Base-by-base conservation (phyloP, 805 yeast genomes). In the Starmerella floricola region DNA sequence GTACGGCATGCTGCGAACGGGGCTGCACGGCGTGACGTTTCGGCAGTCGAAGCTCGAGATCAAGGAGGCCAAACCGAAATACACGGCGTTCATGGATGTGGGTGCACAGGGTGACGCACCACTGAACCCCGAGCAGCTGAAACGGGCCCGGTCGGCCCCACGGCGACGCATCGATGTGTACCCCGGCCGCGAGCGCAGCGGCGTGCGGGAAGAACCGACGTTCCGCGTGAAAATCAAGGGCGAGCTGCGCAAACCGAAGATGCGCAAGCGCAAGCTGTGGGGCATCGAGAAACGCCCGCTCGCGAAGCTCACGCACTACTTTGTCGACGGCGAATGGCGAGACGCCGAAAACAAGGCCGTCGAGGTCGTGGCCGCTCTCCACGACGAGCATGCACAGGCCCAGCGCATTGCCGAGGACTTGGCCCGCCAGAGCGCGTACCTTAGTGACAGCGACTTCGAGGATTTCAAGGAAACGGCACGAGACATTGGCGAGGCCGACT, bases 191-290 rank as follows among this genome's bases (percentile, higher is more conserved):
- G 55, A 69, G 47, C 70, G 95, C 52, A 65, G 57, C 23, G 65
- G 73, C 0, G 64, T 68, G 45, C 67, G 70, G 30, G 69, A 70
- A 42, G 64, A 42, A 40, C 72, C 78, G 49, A 78, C 93, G 0
- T 66, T 83, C 48, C 69, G 96, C 51, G 69, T 79, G 2, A 43
- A 44, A 40, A 46, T 67, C 65, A 46, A 68, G 72, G 45, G 74
- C 71, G 53, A 84, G 78, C 6, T 71, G 62, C 35, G 61, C 74
- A 40, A 76, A 73, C 59, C 80, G 43, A 73, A 73, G 52, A 66
- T 78, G 50, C 71, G 70, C 52, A 85, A 86, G 62, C 74, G 78
- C 26, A 86, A 86, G 57, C 68, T 91, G 31, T 88, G 98, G 98
- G 97, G 97, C 3, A 70, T 74, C 47, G 86, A 81, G 50, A 82